Evolutionary conservation across 768 basidiomycete species (phyloP).

Genomic region (Leccinum obscurum): DNA sequence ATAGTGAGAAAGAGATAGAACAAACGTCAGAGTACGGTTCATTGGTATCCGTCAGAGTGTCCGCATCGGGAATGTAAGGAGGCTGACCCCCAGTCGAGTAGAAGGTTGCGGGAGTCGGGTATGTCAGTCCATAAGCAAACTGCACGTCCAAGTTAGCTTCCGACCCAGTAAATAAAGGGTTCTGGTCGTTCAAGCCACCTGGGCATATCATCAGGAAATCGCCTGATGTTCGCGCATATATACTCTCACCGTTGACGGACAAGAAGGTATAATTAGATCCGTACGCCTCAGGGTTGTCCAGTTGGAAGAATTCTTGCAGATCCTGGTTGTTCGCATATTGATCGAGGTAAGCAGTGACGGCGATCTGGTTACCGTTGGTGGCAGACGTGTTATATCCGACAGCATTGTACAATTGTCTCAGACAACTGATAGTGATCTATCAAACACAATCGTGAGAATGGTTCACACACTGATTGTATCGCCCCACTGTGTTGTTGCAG

Average conservation of each 20-base stretch:
- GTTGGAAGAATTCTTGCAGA: slow-evolving; percentile 49
- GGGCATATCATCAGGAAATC: slow-evolving; percentile 10
- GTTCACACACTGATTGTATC: not conserved
- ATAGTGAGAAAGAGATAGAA: slow-evolving; percentile 23
- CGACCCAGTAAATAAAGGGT: slow-evolving; percentile 45
- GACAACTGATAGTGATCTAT: slow-evolving; percentile 50
- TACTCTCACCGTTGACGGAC: slow-evolving; percentile 51
- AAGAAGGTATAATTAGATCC: slow-evolving; percentile 52
- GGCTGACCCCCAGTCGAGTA: slow-evolving; percentile 64
- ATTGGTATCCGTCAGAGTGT: slow-evolving; percentile 42
- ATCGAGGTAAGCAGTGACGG: slow-evolving; percentile 55
- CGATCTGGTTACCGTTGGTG: slow-evolving; percentile 48
- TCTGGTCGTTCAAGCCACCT: slow-evolving; percentile 68
- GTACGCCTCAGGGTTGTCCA: slow-evolving; percentile 49
- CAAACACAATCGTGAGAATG: not conserved
- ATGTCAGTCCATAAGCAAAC: slow-evolving; percentile 65
- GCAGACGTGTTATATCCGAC: slow-evolving; percentile 46
- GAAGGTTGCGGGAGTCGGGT: slow-evolving; percentile 59
- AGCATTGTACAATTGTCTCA: slow-evolving; percentile 57
- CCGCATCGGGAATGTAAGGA: slow-evolving; percentile 52
- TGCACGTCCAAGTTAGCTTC: slow-evolving; percentile 73
- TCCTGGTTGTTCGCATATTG: slow-evolving; percentile 55
- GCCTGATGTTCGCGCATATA: not conserved
- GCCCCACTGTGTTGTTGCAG: slow-evolving; percentile 41
- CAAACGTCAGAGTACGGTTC: slow-evolving; percentile 50